A percentile compares a stretch with the other conserved stretches of the same genome.
These are phyloP conservation scores for Micractinium sp. DNA, from an alignment of 139 green algal species.

Conservation along the genomic window DNA sequence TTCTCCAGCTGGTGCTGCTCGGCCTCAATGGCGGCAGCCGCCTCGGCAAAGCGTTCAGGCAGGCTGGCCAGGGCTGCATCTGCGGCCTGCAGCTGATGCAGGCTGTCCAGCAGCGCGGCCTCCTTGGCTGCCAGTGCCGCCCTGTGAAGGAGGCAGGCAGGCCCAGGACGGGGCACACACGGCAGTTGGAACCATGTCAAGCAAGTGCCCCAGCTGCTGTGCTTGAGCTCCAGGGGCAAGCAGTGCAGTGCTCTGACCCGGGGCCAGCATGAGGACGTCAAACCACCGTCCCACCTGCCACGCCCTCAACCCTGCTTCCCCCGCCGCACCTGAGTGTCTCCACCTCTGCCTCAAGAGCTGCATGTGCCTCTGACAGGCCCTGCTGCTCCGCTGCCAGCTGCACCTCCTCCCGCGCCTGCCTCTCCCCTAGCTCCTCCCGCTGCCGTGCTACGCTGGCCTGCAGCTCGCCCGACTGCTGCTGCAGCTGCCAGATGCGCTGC, in stretches of 20 bases:
- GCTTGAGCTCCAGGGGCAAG: no score
- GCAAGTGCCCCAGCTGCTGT: background rate
- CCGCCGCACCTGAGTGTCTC: conserved; percentile 35
- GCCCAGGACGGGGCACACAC: background rate
- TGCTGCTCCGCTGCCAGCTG: conserved; percentile 18
- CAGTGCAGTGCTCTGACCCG: no score
- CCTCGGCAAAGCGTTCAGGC: conserved; percentile 25
- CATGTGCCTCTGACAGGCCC: background rate
- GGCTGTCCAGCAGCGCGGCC: conserved; percentile 18
- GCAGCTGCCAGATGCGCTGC: conserved; percentile 5
- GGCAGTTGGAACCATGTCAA: background rate
- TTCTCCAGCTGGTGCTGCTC: background rate
- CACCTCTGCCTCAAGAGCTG: conserved; percentile 40
- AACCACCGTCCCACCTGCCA: background rate
- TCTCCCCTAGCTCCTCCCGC: background rate
- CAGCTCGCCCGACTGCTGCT: background rate
- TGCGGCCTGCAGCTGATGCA: conserved; percentile 33
- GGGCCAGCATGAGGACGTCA: background rate
- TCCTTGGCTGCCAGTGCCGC: conserved; percentile 31
- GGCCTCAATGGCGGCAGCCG: conserved; percentile 3
- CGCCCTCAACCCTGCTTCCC: background rate
- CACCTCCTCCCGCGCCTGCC: background rate
- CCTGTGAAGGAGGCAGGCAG: background rate
- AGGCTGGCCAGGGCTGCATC: conserved; percentile 13
- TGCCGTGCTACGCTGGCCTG: background rate